Evolutionary conservation across 2,329 filamentous ascomycete species (phyloP).

Genomic region (Didymella sp.): DNA sequence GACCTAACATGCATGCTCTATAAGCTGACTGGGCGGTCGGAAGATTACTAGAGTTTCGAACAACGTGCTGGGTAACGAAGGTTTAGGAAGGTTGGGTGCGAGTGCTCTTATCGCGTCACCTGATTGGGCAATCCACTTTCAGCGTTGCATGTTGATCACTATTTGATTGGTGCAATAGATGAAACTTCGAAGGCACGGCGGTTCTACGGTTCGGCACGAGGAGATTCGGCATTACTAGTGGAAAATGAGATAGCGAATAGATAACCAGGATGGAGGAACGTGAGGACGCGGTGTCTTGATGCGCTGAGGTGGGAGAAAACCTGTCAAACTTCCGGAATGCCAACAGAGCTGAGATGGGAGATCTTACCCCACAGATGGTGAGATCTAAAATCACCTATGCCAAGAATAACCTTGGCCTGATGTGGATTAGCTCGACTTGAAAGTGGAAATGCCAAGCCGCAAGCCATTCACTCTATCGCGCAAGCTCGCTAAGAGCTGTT

Average conservation of each 20-base stretch:
- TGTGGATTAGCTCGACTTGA: slow-evolving; percentile 11
- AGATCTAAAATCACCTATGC: slow-evolving; percentile 4
- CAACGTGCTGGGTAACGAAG: slow-evolving; percentile 15
- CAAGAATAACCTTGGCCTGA: slow-evolving; percentile 7
- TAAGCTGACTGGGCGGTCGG: slow-evolving; percentile 24
- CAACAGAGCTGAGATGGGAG: slow-evolving; percentile 5
- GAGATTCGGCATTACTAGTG: slow-evolving; percentile 20
- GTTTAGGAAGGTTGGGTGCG: slow-evolving; percentile 22
- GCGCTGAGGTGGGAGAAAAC: slow-evolving; percentile 2
- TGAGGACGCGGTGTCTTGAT: slow-evolving; percentile 22
- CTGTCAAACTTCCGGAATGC: slow-evolving; percentile 6
- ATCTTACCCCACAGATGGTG: slow-evolving; percentile 16
- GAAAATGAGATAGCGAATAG: slow-evolving; percentile 30
- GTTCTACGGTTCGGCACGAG: slow-evolving; percentile 30
- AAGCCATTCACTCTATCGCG: slow-evolving; percentile 8
- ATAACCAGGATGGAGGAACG: slow-evolving; percentile 25
- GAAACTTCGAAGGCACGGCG: slow-evolving; percentile 24
- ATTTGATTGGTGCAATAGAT: slow-evolving; percentile 37
- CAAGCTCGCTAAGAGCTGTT: not conserved
- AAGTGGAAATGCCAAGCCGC: slow-evolving; percentile 11
- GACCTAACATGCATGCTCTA: slow-evolving; percentile 35
- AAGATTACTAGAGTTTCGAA: slow-evolving; percentile 30
- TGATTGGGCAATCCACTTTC: slow-evolving; percentile 35
- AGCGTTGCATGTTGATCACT: slow-evolving; percentile 25
- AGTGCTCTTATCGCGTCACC: slow-evolving; percentile 39